These are phyloP conservation scores for Didymella keratinophila DNA, from an alignment of 2,329 filamentous ascomycete species.

Conservation along the genomic window DNA sequence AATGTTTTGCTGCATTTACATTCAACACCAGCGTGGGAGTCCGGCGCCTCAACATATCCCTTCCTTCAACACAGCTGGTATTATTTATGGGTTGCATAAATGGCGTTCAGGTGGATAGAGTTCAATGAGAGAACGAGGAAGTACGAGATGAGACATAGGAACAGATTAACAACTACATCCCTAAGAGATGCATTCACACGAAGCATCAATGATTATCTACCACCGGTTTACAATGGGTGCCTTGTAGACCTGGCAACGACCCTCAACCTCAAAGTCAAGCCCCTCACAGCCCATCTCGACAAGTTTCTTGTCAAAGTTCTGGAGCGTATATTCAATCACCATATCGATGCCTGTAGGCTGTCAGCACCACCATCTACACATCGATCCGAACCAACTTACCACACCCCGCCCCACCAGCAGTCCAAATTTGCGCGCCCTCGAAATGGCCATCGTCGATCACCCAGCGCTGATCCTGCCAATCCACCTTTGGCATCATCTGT, in stretches of 20 bases:
- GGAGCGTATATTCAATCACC: not conserved
- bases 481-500: constrained; percentile 42
- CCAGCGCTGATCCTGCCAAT: constrained; percentile 54
- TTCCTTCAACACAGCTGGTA: constrained; percentile 24
- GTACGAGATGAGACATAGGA: not conserved
- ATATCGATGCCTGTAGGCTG: not conserved
- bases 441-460: constrained; percentile 43
- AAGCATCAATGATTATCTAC: not conserved
- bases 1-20: constrained; percentile 19
- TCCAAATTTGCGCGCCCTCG: constrained; percentile 52
- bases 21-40: constrained; percentile 26
- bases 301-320: not conserved
- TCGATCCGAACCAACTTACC: not conserved
- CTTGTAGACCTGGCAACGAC: not conserved
- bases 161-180: not conserved
- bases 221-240: not conserved
- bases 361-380: not conserved
- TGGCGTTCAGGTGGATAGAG: constrained; percentile 14
- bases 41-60: constrained; percentile 24
- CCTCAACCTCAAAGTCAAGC: not conserved
- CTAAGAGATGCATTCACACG: too few relatives aligned
- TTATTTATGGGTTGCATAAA: constrained; percentile 10
- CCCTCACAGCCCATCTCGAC: not conserved
- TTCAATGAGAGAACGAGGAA: not conserved
- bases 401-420: constrained; percentile 49